These are phyloP conservation scores for Didymella exigua DNA, from an alignment of 2,329 filamentous ascomycete species.

Conservation along the genomic window DNA sequence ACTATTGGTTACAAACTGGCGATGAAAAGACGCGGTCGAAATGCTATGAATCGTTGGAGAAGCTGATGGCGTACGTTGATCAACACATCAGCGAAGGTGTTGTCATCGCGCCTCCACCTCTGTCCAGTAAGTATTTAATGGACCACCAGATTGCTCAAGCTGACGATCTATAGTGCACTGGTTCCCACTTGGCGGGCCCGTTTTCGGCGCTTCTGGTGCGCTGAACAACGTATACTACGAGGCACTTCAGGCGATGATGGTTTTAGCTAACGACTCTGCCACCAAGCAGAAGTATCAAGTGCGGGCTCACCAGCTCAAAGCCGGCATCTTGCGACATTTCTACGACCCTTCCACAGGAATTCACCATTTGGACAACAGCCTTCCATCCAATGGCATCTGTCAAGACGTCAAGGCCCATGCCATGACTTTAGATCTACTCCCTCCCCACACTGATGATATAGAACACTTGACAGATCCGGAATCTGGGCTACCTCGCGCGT, in stretches of 20 bases:
- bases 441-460: background rate
- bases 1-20: slow-evolving; percentile 16
- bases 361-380: background rate
- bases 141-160: background rate
- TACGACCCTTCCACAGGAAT: slow-evolving; percentile 1
- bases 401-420: slow-evolving; percentile 15
- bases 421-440: background rate
- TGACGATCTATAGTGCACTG: slow-evolving; percentile 1
- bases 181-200: slow-evolving; percentile 17
- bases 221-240: slow-evolving; percentile 17
- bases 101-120: slow-evolving; percentile 6
- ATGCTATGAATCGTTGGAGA: background rate
- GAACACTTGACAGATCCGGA: slow-evolving; percentile 2
- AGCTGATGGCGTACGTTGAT: slow-evolving; percentile 4
- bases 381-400: slow-evolving; percentile 8
- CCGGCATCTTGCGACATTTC: background rate
- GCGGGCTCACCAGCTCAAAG: slow-evolving; percentile 2
- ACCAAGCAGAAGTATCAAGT: background rate
- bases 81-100: slow-evolving; percentile 1
- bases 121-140: slow-evolving; percentile 4
- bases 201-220: slow-evolving; percentile 12
- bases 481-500: slow-evolving; percentile 4
- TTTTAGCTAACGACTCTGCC: background rate
- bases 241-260: slow-evolving; percentile 8
- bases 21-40: slow-evolving; percentile 1